Conservation (phyloP, 352 stramenopile genomes). For the Phytophthora pseudosyringae region DNA sequence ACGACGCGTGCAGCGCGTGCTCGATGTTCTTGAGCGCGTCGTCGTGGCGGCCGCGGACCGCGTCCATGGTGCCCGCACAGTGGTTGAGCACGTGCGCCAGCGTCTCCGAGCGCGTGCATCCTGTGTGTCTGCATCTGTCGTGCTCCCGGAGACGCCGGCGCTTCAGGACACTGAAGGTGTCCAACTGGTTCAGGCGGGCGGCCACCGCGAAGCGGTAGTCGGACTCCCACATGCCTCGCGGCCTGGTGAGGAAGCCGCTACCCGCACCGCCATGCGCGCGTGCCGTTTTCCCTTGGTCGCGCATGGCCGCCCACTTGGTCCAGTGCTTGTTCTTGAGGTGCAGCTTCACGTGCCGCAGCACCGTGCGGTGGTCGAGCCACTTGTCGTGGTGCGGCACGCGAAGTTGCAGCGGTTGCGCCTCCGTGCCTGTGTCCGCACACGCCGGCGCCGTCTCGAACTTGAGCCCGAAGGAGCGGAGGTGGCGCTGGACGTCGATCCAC, state of each 20-base stretch:
- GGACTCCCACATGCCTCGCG: conserved; percentile 15
- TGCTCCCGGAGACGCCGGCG: conserved; percentile 4
- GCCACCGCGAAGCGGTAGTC: conserved; percentile 27
- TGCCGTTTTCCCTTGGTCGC: conserved; percentile 14
- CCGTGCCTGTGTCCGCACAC: not conserved
- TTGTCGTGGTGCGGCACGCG: conserved; percentile 16
- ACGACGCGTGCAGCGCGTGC: not conserved
- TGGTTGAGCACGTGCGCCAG: conserved; percentile 23
- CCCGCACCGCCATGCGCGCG: conserved; percentile 3
- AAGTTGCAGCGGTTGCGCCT: conserved; percentile 1
- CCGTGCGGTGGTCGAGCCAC: conserved; percentile 3
- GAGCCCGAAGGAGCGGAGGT: conserved; percentile 1
- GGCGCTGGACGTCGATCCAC: conserved; percentile 12
- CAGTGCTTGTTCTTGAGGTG: conserved; percentile 21
- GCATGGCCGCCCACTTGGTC: not conserved
- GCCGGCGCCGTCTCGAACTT: conserved; percentile 6
- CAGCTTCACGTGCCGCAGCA: conserved; percentile 24
- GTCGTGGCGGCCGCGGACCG: conserved; percentile 6
- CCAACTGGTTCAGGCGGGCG: conserved; percentile 15
- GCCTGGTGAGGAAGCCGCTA: conserved; percentile 16
- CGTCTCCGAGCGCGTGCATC: conserved; percentile 7
- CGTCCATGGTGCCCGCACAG: conserved; percentile 18
- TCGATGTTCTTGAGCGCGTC: conserved; percentile 26
- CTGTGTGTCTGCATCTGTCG: conserved; percentile 3
- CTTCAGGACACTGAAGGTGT: conserved; percentile 11